Evolutionary conservation across 495 filamentous ascomycete genomes (phyloP).

Genomic region (Aspergillus conjunctus): DNA sequence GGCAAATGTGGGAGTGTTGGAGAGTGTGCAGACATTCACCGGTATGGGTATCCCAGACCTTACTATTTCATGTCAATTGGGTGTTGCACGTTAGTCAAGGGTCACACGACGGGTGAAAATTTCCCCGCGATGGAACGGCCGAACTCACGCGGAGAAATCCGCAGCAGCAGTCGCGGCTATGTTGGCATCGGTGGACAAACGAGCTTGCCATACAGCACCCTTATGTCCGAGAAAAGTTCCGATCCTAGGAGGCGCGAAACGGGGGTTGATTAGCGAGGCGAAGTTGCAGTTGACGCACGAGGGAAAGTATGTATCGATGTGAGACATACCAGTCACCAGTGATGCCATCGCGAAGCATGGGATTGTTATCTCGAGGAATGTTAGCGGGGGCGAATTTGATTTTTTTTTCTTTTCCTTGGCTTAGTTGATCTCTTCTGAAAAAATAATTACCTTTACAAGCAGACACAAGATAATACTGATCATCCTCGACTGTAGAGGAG

Average conservation of each 20-base stretch:
- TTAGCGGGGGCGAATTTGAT: neutral
- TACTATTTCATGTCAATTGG: constrained; percentile 51
- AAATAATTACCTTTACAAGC: constrained; percentile 82
- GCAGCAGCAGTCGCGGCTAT: constrained; percentile 91
- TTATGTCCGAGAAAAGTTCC: constrained; percentile 98
- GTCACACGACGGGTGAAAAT: neutral
- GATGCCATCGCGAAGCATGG: constrained; percentile 95
- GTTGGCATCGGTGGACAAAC: constrained; percentile 83
- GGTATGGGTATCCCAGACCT: constrained; percentile 95
- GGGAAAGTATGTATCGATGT: neutral
- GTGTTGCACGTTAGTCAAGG: neutral
- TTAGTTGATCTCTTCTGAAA: too few relatives aligned
- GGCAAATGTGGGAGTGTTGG: constrained; percentile 90
- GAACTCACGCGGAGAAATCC: constrained; percentile 87
- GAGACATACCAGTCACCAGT: constrained; percentile 83
- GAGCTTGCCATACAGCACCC: constrained; percentile 93
- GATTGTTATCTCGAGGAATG: constrained; percentile 75
- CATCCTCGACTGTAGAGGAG: constrained; percentile 81
- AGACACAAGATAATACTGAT: constrained; percentile 93
- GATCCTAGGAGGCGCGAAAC: constrained; percentile 60
- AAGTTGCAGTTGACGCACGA: neutral
- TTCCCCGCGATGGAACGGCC: neutral
- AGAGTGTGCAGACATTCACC: constrained; percentile 89
- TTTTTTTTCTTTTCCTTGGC: neutral
- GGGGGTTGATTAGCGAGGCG: neutral